phyloP scores from a whole-genome alignment of 805 yeast genomes.

The Ascoidea asiatica region DNA sequence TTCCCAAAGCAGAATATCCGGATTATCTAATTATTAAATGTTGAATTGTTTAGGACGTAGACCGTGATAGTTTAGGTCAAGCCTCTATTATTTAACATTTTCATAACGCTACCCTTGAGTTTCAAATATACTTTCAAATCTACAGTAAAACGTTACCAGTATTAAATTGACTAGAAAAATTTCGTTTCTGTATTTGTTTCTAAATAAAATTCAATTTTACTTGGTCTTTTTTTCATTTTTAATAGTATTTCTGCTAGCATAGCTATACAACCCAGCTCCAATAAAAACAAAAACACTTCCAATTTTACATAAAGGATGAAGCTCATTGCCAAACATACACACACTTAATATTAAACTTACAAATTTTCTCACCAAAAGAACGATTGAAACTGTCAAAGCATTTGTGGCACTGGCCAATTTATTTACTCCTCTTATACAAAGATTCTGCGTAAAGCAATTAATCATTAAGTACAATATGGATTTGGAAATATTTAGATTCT shows the following conservation, averaged over 20 bases:
- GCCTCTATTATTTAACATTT: too few species aligned
- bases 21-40: too few species aligned
- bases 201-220: not conserved
- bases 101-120: too few species aligned
- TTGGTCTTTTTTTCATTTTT: not conserved
- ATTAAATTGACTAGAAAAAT: too few species aligned
- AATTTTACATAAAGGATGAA: slow-evolving; percentile 23
- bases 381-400: slow-evolving; percentile 53
- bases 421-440: slow-evolving; percentile 61
- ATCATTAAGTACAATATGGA: slow-evolving; percentile 18
- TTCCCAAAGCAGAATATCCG: too few species aligned
- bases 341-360: slow-evolving; percentile 45
- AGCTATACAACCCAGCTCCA: slow-evolving; percentile 38
- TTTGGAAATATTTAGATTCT: slow-evolving; percentile 11
- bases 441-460: slow-evolving; percentile 40
- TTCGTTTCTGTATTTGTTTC: not conserved
- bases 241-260: not conserved
- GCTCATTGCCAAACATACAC: slow-evolving; percentile 31
- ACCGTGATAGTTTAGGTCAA: too few species aligned
- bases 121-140: too few species aligned
- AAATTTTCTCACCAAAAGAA: slow-evolving; percentile 48
- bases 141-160: too few species aligned
- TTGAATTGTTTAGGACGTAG: too few species aligned
- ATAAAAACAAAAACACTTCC: slow-evolving; percentile 40
- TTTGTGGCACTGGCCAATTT: slow-evolving; percentile 39